Percentiles rank a stretch among this genome's conserved stretches.
These are phyloP conservation scores for Leptodermis oblonga DNA, from an alignment of 257 asterid genomes.

Conservation along the genomic window DNA sequence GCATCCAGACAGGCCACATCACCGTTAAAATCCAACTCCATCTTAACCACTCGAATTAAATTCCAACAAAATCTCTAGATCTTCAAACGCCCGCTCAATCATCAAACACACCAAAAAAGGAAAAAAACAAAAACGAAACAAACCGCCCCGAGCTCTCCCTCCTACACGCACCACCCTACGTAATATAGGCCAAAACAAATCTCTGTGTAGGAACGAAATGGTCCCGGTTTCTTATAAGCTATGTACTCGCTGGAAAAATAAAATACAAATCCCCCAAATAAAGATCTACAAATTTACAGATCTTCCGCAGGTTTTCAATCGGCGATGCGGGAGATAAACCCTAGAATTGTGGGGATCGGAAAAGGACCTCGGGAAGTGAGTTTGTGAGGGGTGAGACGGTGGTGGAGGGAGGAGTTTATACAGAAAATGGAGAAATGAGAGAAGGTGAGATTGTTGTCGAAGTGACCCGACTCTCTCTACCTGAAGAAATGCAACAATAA, in stretches of 20 bases:
- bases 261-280: background rate
- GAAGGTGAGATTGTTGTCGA: constrained; percentile 3
- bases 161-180: constrained; percentile 2
- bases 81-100: constrained; percentile 29
- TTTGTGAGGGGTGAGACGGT: constrained; percentile 14
- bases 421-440: too few species aligned
- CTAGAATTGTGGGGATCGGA: constrained; percentile 26
- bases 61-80: constrained; percentile 31
- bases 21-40: constrained; percentile 87
- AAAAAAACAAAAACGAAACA: background rate
- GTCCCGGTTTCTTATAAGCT: constrained; percentile 5
- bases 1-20: constrained; percentile 80
- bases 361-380: constrained; percentile 22
- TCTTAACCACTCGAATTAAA: constrained; percentile 26
- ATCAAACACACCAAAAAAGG: constrained; percentile 19
- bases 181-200: background rate
- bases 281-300: constrained; percentile 16
- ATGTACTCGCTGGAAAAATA: background rate
- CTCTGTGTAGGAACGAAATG: background rate
- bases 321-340: constrained; percentile 15
- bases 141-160: background rate
- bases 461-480: constrained; percentile 2
- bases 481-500: constrained; percentile 17
- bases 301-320: constrained; percentile 3
- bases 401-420: too few species aligned